Percentiles rank a stretch among this genome's conserved stretches.
These are phyloP conservation scores for Zygosaccharomyces siamensis DNA, from an alignment of 805 yeast genomes.

Conservation along the genomic window DNA sequence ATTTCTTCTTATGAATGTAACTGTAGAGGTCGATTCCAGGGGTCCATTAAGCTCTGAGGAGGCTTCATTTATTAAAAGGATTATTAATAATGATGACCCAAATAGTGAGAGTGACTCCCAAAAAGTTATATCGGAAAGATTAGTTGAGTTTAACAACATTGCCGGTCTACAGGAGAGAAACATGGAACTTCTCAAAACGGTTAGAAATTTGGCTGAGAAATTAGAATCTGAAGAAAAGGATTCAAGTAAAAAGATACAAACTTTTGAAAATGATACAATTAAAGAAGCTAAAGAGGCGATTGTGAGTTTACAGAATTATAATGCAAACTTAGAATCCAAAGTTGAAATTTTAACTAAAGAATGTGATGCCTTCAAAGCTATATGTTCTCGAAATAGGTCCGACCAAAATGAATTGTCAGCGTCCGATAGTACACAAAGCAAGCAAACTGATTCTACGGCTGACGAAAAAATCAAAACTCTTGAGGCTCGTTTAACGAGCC, in stretches of 20 bases:
- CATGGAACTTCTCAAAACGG: conserved; percentile 60
- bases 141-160: conserved; percentile 64
- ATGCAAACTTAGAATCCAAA: conserved; percentile 47
- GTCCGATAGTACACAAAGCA: background rate
- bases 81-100: conserved; percentile 36
- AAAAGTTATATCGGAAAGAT: conserved; percentile 60
- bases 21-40: conserved; percentile 51
- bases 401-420: background rate
- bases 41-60: conserved; percentile 63
- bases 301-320: conserved; percentile 53
- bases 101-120: conserved; percentile 61
- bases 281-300: conserved; percentile 69
- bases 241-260: conserved; percentile 6
- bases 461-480: conserved; percentile 23
- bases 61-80: conserved; percentile 53
- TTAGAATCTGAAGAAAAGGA: conserved; percentile 59
- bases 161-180: conserved; percentile 70
- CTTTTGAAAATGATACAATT: conserved; percentile 43
- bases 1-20: conserved; percentile 60
- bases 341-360: conserved; percentile 55
- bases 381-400: background rate
- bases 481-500: conserved; percentile 20
- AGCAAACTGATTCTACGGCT: conserved; percentile 6
- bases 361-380: conserved; percentile 57
- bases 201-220: conserved; percentile 66